A percentile compares a stretch with the other conserved stretches of the same genome.
These are phyloP conservation scores for Acanthamoeba quina DNA, from an alignment of 208 protist species.

Conservation along the genomic window DNA sequence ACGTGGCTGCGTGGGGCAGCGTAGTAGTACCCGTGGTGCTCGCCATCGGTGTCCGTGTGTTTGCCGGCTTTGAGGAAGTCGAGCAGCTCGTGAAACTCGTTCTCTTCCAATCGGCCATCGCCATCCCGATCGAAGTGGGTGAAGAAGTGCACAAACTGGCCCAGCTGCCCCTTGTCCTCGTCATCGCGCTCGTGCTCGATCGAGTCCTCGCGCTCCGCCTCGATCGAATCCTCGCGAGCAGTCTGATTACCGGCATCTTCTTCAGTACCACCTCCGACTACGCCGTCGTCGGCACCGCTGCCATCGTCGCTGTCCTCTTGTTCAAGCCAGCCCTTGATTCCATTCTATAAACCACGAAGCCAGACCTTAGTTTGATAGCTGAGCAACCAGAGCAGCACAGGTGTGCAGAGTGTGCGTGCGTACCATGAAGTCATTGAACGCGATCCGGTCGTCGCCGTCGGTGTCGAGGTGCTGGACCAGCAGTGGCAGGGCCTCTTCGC, in stretches of 20 bases:
- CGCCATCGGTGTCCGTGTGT: background rate
- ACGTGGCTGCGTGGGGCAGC: no score
- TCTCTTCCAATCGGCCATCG: conserved; percentile 6
- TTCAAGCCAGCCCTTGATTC: conserved; percentile 8
- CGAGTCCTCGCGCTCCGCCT: background rate
- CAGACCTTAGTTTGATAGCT: background rate
- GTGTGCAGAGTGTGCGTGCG: background rate
- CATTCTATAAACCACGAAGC: background rate
- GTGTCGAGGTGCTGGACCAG: conserved; percentile 48
- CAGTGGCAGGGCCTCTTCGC: conserved; percentile 13
- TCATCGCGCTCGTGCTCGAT: background rate
- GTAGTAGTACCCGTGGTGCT: background rate
- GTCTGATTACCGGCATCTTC: background rate
- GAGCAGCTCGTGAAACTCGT: conserved; percentile 23
- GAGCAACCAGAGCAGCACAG: background rate
- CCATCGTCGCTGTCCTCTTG: background rate
- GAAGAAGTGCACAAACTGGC: conserved; percentile 14
- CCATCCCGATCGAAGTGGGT: conserved; percentile 18
- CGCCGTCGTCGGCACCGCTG: background rate
- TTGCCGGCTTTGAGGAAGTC: conserved; percentile 42
- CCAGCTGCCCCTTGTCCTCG: background rate
- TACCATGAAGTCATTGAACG: conserved; percentile 49
- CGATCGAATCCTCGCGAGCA: background rate
- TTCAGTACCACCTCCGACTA: background rate
- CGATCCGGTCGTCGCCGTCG: conserved; percentile 26